Base-by-base conservation (phyloP, 2,329 filamentous ascomycete species). In the Metarhizium brunneum region DNA sequence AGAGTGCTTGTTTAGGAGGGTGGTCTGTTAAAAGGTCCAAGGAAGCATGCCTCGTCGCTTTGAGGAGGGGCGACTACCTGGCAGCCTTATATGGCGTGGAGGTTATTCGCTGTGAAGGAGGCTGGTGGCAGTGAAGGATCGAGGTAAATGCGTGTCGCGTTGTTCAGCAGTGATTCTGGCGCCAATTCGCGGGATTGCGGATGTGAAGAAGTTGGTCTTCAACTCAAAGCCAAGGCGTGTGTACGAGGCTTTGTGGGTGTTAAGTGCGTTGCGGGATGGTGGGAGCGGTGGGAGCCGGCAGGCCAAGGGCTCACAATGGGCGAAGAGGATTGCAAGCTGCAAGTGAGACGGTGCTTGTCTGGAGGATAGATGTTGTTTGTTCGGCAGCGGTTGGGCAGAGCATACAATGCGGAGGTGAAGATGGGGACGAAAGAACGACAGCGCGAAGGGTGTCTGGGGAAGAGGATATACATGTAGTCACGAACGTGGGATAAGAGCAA, bases 381-480 rank as follows among this genome's bases (percentile, higher is more conserved):
- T 45, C 52, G 56, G 45, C 18, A 47, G 25, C 20, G 20, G 29
- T 42, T 55, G 36, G 13, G 11, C 25, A 43, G 52, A 30, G 25
- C 48, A 50, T 43, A 36, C 29, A 50, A 56, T 52, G 54, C 50
- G 54, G 40, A 54, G 52, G 48, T 42, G 49, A 50, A 35, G 51
- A 51, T 50, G 49, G 49, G 45, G 40, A 40, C 53, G 18, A 47
- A 30, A 48, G 25, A 51, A 45, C 14, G 38, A 8, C 14, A 47
- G 25, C 30, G 30, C 10, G 36, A 52, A 36, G 54, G 42, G 52
- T 38, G 48, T 54, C 57, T 53, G 56, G 59, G 57, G 59, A 56
- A 56, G 55, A 54, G 29, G 54, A 56, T 51, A 55, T 53, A 55
- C 48, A 60, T 59, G 54, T 56, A 54, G 54, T 53, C 54, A 52